phyloP scores from a whole-genome alignment of 371 early-diverging fungal species.

The Conidiobolus incongruus region DNA sequence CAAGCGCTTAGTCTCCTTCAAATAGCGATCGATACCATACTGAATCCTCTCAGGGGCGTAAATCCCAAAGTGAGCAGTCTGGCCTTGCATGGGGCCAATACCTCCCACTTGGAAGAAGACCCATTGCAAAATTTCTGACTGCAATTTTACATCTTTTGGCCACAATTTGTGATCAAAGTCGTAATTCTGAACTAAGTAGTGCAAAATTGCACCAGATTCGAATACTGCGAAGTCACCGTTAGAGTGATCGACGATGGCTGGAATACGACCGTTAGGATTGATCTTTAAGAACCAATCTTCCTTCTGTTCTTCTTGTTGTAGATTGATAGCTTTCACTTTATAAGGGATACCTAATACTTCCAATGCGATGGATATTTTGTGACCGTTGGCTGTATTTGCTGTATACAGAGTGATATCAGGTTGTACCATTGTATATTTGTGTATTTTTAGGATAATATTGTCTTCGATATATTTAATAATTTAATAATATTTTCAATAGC shows the following conservation, averaged over 20 bases:
- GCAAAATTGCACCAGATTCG: no score
- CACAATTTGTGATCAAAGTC: constrained; percentile 17
- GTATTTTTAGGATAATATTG: no score
- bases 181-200: constrained; percentile 19
- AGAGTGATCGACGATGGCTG: constrained; percentile 17
- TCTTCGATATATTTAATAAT: no score
- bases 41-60: background rate
- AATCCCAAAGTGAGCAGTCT: background rate
- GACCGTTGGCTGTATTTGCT: constrained; percentile 7
- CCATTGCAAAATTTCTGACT: constrained; percentile 15
- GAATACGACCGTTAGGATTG: constrained; percentile 20
- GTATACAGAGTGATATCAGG: no score
- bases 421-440: no score
- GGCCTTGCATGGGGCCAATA: no score
- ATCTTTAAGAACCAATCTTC: constrained; percentile 22
- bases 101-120: constrained; percentile 18
- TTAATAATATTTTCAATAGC: no score
- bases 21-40: background rate
- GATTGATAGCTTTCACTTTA: constrained; percentile 6
- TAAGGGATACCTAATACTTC: constrained; percentile 16
- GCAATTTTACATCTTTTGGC: constrained; percentile 13
- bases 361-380: constrained; percentile 13
- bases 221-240: constrained; percentile 18
- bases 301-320: constrained; percentile 17
- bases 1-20: background rate